phyloP scores from a whole-genome alignment of 2,329 filamentous ascomycete species.

The Penicillium sp. region DNA sequence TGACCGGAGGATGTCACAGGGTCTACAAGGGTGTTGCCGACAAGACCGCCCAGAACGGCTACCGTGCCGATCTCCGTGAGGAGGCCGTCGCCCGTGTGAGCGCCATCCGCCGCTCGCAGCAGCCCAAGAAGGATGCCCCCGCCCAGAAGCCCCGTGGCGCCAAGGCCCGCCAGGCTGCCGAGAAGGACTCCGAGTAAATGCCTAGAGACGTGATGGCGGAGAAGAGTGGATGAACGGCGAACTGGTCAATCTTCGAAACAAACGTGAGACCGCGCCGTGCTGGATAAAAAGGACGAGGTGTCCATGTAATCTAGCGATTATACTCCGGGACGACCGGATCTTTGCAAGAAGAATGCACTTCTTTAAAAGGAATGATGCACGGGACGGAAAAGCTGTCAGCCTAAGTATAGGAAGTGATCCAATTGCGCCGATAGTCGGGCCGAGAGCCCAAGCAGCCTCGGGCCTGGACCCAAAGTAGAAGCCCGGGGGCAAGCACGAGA shows the following conservation, averaged over 20 bases:
- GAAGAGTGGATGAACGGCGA: slow-evolving; percentile 7
- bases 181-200: slow-evolving; percentile 38
- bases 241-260: slow-evolving; percentile 2
- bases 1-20: slow-evolving; percentile 49
- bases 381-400: slow-evolving; percentile 20
- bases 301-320: slow-evolving; percentile 34
- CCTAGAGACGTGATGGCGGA: background rate
- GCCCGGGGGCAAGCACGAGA: background rate
- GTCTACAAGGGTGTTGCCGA: slow-evolving; percentile 86
- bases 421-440: slow-evolving; percentile 25
- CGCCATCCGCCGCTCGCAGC: slow-evolving; percentile 77
- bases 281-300: slow-evolving; percentile 26
- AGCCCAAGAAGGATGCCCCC: slow-evolving; percentile 70
- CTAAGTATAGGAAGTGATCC: slow-evolving; percentile 1
- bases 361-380: slow-evolving; percentile 3
- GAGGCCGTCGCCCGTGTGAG: slow-evolving; percentile 82
- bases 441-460: slow-evolving; percentile 21
- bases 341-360: slow-evolving; percentile 2
- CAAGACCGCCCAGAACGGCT: slow-evolving; percentile 76
- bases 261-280: slow-evolving; percentile 21
- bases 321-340: slow-evolving; percentile 1
- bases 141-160: slow-evolving; percentile 74
- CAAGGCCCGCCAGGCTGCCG: slow-evolving; percentile 69
- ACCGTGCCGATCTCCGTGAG: slow-evolving; percentile 75
- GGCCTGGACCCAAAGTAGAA: background rate